Base-by-base conservation (phyloP, 1,139 yeast genomes). In the Sugiyamaella pinicola region DNA sequence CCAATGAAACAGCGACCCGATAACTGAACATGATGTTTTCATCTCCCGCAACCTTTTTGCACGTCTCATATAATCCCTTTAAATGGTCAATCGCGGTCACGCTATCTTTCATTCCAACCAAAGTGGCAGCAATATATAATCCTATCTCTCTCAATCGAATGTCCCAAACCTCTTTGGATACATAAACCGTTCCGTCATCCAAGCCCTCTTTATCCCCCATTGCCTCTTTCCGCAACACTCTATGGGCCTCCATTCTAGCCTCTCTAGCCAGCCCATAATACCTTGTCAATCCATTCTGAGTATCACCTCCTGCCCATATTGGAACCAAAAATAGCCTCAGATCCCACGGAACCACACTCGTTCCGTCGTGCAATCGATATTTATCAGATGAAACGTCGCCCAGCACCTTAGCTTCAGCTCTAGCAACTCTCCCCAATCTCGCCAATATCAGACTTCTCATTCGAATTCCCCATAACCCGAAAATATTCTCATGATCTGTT, bases 81-180 rank as follows among this genome's bases (percentile, higher is more conserved):
- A 69, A 55, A 48, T 69, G 69, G 9, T 64, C 62, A 12, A 67
- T 52, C 0, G 73, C 74, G 1, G 73, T 60, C 7, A 58, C 49
- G 42, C 59, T 61, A 51, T 71, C 75, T 9, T 61, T 58, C 61
- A 68, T 62, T 21, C 67, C 66, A 7, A 69, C 49, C 26, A 71
- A 63, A 47, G 67, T 64, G 4, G 72, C 64, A 1, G 67, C 66
- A 1, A 68, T 66, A 48, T 62, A 63, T 10, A 68, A 52, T 8
- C 72, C 72, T 41, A 69, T 56, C 13, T 63, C 61, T 15, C 67
- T 58, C 28, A 69, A 55, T 7, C 71, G 58, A 8, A 46, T 43
- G 12, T 54, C 48, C 72, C 72, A 69, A 10, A 38, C 58, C 17
- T 53, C 47, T 8, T 19, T 34, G 12, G 43, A 17, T 26, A 12